Conservation (phyloP, 495 filamentous ascomycete genomes). For the Penicillium arizonense region DNA sequence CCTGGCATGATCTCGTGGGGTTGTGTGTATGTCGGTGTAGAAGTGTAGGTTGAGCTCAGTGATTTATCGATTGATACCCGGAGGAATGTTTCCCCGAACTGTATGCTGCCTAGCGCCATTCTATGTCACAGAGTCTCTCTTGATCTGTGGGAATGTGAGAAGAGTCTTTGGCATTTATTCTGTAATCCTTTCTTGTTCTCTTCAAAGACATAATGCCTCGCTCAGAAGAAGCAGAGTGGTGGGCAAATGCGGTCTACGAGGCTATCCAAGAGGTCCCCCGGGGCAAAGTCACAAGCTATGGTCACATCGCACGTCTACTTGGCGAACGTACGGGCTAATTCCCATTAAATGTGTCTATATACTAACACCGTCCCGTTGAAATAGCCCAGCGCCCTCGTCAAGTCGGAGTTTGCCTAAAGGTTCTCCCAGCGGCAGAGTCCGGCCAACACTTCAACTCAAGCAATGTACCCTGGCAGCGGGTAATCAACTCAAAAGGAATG, state of each 20-base stretch:
- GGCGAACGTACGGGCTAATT: slow-evolving; percentile 61
- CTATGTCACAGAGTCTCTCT: neutral
- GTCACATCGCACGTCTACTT: slow-evolving; percentile 78
- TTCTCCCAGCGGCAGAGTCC: slow-evolving; percentile 57
- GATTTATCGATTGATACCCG: slow-evolving; percentile 29
- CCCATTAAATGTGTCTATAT: neutral
- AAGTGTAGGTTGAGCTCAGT: slow-evolving; percentile 3
- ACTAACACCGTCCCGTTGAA: neutral
- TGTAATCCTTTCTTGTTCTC: neutral
- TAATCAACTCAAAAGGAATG: slow-evolving; percentile 80
- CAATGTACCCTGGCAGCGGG: slow-evolving; percentile 93
- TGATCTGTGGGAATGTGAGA: no score
- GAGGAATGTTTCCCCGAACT: slow-evolving; percentile 20
- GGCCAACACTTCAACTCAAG: slow-evolving; percentile 58
- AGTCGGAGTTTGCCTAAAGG: slow-evolving; percentile 85
- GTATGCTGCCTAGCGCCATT: slow-evolving; percentile 11
- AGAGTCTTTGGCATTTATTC: no score
- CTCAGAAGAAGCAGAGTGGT: slow-evolving; percentile 79
- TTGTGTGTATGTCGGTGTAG: neutral
- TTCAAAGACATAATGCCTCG: slow-evolving; percentile 55
- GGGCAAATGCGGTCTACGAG: slow-evolving; percentile 78
- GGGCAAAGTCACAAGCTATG: slow-evolving; percentile 84
- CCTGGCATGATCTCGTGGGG: slow-evolving; percentile 17
- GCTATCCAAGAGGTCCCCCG: slow-evolving; percentile 81
- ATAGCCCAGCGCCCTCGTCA: slow-evolving; percentile 71